phyloP scores from a whole-genome alignment of 345 rosid species.

The Eucalyptus lansdowneana region DNA sequence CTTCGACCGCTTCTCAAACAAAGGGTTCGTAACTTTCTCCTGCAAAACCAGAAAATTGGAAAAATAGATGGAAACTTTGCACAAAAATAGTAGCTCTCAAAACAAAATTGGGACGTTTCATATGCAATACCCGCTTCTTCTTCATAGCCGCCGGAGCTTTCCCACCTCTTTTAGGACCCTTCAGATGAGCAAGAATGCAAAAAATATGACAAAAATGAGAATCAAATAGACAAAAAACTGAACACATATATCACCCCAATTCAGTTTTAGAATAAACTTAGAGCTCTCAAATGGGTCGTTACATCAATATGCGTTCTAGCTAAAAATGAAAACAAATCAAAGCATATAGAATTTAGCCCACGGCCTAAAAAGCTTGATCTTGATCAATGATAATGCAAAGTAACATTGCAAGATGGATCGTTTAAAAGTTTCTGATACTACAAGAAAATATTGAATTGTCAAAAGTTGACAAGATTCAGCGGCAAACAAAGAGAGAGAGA shows the following conservation, averaged over 20 bases:
- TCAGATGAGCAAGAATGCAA: neutral
- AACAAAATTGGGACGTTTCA: neutral
- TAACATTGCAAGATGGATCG: neutral
- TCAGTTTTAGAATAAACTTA: neutral
- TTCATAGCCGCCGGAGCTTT: conserved; percentile 17
- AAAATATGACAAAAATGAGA: neutral
- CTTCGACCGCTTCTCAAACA: conserved; percentile 65
- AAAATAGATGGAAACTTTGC: neutral
- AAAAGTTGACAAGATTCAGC: neutral
- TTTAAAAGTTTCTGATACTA: neutral
- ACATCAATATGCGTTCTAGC: neutral
- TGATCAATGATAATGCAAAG: neutral
- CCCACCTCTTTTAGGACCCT: conserved; percentile 48
- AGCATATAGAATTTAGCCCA: neutral
- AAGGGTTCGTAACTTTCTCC: conserved; percentile 60
- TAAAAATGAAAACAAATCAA: neutral
- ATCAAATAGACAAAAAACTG: neutral
- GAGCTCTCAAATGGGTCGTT: neutral
- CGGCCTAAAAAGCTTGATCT: neutral
- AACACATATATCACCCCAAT: neutral
- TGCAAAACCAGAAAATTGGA: neutral
- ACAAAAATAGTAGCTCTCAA: neutral
- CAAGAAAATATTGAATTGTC: neutral
- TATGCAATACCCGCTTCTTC: conserved; percentile 18
- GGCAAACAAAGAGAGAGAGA: neutral